Conservation (phyloP, 352 stramenopile genomes). For the Globisporangium takayamanum region DNA sequence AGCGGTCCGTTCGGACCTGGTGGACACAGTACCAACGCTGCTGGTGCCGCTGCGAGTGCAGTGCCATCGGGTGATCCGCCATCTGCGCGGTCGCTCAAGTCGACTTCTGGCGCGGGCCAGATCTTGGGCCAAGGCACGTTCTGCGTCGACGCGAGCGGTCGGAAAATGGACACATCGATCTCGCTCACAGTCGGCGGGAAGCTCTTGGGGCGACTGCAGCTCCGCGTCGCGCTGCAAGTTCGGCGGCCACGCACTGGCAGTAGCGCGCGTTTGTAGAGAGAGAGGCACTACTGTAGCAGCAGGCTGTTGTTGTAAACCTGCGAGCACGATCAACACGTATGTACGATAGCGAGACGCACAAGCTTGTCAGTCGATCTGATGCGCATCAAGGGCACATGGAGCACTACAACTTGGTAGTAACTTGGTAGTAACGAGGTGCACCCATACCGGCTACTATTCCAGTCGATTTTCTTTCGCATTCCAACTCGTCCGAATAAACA, state of each 20-base stretch:
- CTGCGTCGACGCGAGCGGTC: slow-evolving; percentile 42
- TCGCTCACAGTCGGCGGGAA: slow-evolving; percentile 58
- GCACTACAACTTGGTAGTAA: too few species aligned
- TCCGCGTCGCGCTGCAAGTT: slow-evolving; percentile 52
- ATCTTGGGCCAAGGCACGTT: slow-evolving; percentile 63
- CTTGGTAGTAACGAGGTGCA: too few species aligned
- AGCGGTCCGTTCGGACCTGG: slow-evolving; percentile 1
- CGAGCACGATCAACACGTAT: not conserved
- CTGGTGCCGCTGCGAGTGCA: not conserved
- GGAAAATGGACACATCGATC: slow-evolving; percentile 46
- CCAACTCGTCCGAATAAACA: too few species aligned
- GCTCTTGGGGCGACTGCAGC: slow-evolving; percentile 47
- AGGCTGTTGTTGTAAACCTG: not conserved
- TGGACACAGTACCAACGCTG: not conserved
- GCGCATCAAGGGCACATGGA: too few species aligned
- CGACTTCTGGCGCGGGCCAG: slow-evolving; percentile 18
- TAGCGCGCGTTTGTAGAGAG: not conserved
- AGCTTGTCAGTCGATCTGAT: too few species aligned
- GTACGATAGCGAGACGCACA: not conserved
- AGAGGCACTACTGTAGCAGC: not conserved
- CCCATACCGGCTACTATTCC: not conserved
- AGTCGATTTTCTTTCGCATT: too few species aligned
- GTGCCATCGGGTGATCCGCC: not conserved
- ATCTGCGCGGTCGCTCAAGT: slow-evolving; percentile 1
- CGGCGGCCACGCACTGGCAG: slow-evolving; percentile 4